A percentile compares a stretch with the other conserved stretches of the same genome.
These are phyloP conservation scores for grape (Vitis vinifera) DNA, from an alignment of 164 flowering plant genomes.

Conservation along the genomic window DNA sequence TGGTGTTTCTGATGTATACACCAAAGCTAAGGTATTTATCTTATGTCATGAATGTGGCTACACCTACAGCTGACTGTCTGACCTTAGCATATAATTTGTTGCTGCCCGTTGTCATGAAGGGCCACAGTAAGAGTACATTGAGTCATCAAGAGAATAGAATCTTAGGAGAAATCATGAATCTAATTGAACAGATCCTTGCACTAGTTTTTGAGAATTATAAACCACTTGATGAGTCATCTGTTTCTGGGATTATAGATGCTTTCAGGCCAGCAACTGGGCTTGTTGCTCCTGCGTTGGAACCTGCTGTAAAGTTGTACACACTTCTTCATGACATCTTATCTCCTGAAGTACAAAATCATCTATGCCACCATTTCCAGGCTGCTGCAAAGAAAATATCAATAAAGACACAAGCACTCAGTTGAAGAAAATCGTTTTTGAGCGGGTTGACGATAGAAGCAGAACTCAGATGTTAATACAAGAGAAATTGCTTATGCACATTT, in stretches of 20 bases:
- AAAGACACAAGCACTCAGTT: no score
- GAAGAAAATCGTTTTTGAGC: no score
- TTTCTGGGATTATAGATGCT: constrained; percentile 76
- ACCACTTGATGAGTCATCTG: constrained; percentile 71
- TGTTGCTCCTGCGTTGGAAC: constrained; percentile 77
- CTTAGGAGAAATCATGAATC: constrained; percentile 81
- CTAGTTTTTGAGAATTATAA: constrained; percentile 86
- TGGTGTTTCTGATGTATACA: constrained; percentile 90
- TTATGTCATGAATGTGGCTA: constrained; percentile 95
- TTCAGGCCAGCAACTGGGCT: constrained; percentile 66
- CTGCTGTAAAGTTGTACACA: constrained; percentile 78
- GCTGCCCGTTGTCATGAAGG: constrained; percentile 74
- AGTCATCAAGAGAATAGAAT: constrained; percentile 99
- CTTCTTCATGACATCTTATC: constrained; percentile 83
- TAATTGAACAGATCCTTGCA: constrained; percentile 75
- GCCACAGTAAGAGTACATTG: constrained; percentile 58
- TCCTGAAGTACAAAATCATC: constrained; percentile 68
- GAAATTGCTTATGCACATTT: no score
- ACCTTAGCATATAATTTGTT: constrained; percentile 68
- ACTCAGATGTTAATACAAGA: no score
- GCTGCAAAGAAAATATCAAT: no score
- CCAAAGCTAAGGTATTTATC: constrained; percentile 79
- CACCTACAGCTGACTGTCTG: constrained; percentile 93
- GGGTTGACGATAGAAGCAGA: no score
- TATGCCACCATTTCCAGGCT: no score